Conservation (phyloP, 192 early-diverging fungal genomes). For the Podila epigama region DNA sequence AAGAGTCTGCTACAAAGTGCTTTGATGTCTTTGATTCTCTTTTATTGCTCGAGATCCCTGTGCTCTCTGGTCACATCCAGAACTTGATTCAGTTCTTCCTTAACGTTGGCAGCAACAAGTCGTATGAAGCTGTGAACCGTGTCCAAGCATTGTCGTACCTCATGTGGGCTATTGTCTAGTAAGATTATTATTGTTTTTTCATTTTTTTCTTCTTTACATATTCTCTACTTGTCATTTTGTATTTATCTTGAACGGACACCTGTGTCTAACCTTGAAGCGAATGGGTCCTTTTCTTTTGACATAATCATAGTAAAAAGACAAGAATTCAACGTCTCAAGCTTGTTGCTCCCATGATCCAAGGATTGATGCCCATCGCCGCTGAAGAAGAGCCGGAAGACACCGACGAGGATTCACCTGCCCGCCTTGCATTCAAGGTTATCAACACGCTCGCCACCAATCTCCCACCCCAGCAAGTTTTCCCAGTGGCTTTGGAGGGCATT, state of each 20-base stretch:
- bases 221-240: not conserved
- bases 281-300: slow-evolving; percentile 3
- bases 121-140: slow-evolving; percentile 74
- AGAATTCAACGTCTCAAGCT: slow-evolving; percentile 87
- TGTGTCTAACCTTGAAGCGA: too few species aligned
- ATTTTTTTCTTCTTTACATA: not conserved
- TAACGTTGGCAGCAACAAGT: slow-evolving; percentile 70
- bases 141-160: slow-evolving; percentile 85
- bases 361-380: slow-evolving; percentile 83
- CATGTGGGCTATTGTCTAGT: slow-evolving; percentile 79
- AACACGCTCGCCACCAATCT: slow-evolving; percentile 83
- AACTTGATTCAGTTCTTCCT: slow-evolving; percentile 86
- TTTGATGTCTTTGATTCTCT: slow-evolving; percentile 91
- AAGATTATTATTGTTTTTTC: slow-evolving; percentile 33
- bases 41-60: slow-evolving; percentile 80
- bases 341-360: slow-evolving; percentile 77
- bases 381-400: slow-evolving; percentile 83
- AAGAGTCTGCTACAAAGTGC: slow-evolving; percentile 77
- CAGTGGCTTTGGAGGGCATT: slow-evolving; percentile 74
- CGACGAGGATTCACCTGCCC: slow-evolving; percentile 85
- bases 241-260: too few species aligned
- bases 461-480: slow-evolving; percentile 89
- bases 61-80: slow-evolving; percentile 80
- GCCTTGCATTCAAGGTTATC: slow-evolving; percentile 69
- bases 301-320: slow-evolving; percentile 68